Percentiles rank a stretch among this genome's conserved stretches.
phyloP scores from a whole-genome alignment of 176 grass and related monocot species.

The Phoenix dactylifera region DNA sequence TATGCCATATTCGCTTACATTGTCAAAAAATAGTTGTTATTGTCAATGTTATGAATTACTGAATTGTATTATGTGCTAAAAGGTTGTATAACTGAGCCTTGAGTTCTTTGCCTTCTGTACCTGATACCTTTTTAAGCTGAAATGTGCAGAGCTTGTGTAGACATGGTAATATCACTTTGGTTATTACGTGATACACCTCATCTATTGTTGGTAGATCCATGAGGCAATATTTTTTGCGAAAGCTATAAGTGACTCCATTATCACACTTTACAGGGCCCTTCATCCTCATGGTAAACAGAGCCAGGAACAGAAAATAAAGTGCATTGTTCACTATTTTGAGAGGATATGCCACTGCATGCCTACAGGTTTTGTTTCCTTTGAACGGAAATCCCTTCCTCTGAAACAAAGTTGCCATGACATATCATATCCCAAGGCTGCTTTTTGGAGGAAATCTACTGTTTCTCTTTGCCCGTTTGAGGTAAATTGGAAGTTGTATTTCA shows the following conservation, averaged over 20 bases:
- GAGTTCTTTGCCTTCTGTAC: too few relatives aligned
- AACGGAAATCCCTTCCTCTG: constrained; percentile 57
- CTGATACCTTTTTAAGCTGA: too few relatives aligned
- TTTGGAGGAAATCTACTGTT: constrained; percentile 49
- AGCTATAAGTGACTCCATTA: neutral
- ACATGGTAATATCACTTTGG: too few relatives aligned
- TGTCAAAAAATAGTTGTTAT: too few relatives aligned
- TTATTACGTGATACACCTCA: too few relatives aligned
- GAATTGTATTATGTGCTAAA: too few relatives aligned
- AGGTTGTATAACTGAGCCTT: too few relatives aligned
- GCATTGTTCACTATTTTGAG: constrained; percentile 86
- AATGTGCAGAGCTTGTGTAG: too few relatives aligned
- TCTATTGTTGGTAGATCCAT: too few relatives aligned
- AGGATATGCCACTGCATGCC: constrained; percentile 43
- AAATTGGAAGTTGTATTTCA: constrained; percentile 2
- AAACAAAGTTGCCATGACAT: neutral
- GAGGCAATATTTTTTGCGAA: too few relatives aligned
- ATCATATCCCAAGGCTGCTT: constrained; percentile 33
- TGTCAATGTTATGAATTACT: too few relatives aligned
- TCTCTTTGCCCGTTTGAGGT: constrained; percentile 66
- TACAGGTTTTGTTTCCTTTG: constrained; percentile 63
- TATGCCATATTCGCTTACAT: too few relatives aligned
- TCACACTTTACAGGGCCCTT: constrained; percentile 34
- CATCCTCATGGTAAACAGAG: constrained; percentile 29
- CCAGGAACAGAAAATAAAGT: constrained; percentile 80